These are phyloP conservation scores for Mycena sp. DNA, from an alignment of 1,284 basidiomycete species.

Conservation along the genomic window DNA sequence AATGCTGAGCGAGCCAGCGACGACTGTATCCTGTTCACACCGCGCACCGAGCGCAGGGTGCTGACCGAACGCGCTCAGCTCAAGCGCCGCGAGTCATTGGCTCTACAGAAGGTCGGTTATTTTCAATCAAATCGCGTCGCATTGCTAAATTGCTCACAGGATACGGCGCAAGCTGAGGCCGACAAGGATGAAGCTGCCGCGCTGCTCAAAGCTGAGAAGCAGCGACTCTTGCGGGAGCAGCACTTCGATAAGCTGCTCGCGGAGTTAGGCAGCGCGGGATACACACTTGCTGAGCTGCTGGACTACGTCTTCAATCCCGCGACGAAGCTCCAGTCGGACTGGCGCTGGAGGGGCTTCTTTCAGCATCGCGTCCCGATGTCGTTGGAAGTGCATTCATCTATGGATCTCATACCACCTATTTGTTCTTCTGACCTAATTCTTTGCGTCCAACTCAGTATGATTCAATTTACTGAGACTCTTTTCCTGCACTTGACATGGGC, in stretches of 20 bases:
- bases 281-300: slow-evolving; percentile 9
- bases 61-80: neutral
- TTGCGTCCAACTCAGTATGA: too few relatives aligned
- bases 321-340: neutral
- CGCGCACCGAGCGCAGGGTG: neutral
- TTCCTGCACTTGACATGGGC: too few relatives aligned
- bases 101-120: neutral
- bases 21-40: neutral
- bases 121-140: neutral
- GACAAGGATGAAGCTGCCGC: neutral
- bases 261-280: neutral
- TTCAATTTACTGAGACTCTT: too few relatives aligned
- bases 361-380: too few relatives aligned
- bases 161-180: neutral
- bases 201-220: neutral
- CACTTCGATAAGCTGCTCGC: neutral
- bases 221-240: neutral
- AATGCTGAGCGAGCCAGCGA: neutral
- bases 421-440: too few relatives aligned
- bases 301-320: slow-evolving; percentile 17
- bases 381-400: too few relatives aligned
- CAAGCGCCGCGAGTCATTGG: neutral
- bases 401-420: too few relatives aligned
- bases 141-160: neutral
- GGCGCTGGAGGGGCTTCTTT: slow-evolving; percentile 15